These are phyloP conservation scores for Linnemannia schmuckeri DNA, from an alignment of 192 early-diverging fungal genomes.

Conservation along the genomic window DNA sequence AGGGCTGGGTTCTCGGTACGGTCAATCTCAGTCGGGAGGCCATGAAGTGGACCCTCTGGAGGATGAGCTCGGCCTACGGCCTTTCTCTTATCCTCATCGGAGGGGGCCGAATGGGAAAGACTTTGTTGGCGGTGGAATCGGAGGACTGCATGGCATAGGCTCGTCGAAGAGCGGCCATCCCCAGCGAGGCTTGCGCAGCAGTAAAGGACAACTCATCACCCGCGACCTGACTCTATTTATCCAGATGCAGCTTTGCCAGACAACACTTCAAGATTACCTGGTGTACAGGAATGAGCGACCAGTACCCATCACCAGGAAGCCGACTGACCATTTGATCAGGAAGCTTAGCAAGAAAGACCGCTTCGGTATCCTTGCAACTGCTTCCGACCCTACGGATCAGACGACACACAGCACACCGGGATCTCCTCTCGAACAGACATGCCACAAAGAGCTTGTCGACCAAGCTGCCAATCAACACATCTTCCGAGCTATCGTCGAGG, in stretches of 20 bases:
- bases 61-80: constrained; percentile 6
- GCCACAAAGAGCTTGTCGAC: constrained; percentile 64
- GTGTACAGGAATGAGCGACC: constrained; percentile 73
- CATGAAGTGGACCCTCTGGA: constrained; percentile 4
- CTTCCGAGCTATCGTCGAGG: constrained; percentile 82
- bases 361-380: constrained; percentile 14
- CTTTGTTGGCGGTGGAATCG: constrained; percentile 29
- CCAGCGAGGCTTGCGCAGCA: constrained; percentile 12
- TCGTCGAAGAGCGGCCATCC: neutral
- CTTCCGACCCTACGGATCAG: neutral
- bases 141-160: constrained; percentile 17
- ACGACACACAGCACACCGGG: constrained; percentile 32
- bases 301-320: constrained; percentile 12
- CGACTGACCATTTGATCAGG: constrained; percentile 5
- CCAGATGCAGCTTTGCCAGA: constrained; percentile 95
- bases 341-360: constrained; percentile 8
- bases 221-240: constrained; percentile 75
- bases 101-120: neutral
- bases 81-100: constrained; percentile 28
- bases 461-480: constrained; percentile 68
- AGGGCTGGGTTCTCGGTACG: constrained; percentile 42
- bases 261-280: constrained; percentile 77
- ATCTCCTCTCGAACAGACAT: constrained; percentile 23
- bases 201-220: constrained; percentile 24
- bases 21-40: constrained; percentile 10